phyloP scores from a whole-genome alignment of 345 rosid species.

The Syzygium grande region DNA sequence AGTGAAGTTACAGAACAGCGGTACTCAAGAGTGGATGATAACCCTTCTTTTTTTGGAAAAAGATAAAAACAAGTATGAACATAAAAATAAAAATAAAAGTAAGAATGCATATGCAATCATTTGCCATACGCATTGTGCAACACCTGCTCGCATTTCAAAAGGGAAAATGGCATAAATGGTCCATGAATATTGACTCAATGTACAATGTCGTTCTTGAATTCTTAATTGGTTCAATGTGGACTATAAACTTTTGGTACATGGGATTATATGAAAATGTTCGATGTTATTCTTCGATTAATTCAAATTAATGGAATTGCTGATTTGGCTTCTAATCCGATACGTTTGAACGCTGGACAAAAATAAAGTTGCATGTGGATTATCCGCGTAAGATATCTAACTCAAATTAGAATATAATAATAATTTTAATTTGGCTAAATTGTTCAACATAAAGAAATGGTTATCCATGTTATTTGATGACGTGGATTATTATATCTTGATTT shows the following conservation, averaged over 20 bases:
- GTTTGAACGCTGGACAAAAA: background rate
- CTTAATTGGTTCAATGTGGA: background rate
- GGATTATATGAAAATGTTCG: background rate
- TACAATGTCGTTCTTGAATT: accelerated
- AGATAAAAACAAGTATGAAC: background rate
- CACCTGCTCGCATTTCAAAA: background rate
- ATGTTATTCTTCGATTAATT: background rate
- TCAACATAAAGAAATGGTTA: background rate
- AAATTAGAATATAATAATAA: background rate
- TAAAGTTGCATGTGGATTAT: background rate
- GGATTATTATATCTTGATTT: background rate
- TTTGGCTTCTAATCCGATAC: background rate
- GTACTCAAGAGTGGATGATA: background rate
- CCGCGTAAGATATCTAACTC: background rate
- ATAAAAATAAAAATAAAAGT: background rate
- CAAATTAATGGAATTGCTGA: background rate
- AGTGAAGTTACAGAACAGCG: background rate
- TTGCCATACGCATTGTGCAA: background rate
- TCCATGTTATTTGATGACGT: background rate
- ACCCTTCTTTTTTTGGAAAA: background rate
- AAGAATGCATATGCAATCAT: background rate
- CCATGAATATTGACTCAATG: background rate
- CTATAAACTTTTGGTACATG: background rate
- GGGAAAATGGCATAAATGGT: no score
- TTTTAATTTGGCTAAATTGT: background rate